phyloP scores from a whole-genome alignment of 345 rosid genomes.

The Alliaria petiolata region DNA sequence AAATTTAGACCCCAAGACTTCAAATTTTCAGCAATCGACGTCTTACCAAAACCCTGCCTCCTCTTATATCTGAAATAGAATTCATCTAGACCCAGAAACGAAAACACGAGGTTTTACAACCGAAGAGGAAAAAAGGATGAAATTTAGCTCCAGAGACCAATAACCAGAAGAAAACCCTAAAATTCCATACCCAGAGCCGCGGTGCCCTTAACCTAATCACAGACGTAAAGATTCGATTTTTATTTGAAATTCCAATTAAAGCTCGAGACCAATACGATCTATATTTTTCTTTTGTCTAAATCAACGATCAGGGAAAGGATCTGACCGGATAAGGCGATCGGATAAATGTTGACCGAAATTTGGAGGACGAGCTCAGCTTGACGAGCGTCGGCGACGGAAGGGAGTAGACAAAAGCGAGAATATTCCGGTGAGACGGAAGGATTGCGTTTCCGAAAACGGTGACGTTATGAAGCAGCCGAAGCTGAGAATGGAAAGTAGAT shows the following conservation, averaged over 20 bases:
- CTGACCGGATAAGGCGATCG: slow-evolving; percentile 13
- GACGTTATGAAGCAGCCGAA: slow-evolving; percentile 11
- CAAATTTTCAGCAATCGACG: not conserved
- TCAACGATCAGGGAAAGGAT: slow-evolving; percentile 14
- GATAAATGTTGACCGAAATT: slow-evolving; percentile 1
- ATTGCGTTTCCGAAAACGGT: slow-evolving; percentile 7
- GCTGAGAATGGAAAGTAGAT: slow-evolving; percentile 16
- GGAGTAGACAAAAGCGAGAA: not conserved
- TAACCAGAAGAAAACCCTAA: not conserved
- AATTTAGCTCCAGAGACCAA: not conserved
- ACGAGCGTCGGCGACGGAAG: not conserved
- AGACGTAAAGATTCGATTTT: not conserved
- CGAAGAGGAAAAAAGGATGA: not conserved
- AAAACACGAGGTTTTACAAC: not conserved
- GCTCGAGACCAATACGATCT: slow-evolving; percentile 3
- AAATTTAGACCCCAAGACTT: not conserved
- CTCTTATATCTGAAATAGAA: not conserved
- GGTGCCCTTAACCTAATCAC: not conserved
- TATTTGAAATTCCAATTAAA: not conserved
- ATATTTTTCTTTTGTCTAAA: not conserved
- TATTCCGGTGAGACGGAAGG: slow-evolving; percentile 19
- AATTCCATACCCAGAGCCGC: not conserved
- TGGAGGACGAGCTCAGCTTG: not conserved
- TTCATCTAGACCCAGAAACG: not conserved
- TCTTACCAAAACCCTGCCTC: not conserved